These are phyloP conservation scores for Alternaria sp. DNA, from an alignment of 2,329 filamentous ascomycete species.

Conservation along the genomic window DNA sequence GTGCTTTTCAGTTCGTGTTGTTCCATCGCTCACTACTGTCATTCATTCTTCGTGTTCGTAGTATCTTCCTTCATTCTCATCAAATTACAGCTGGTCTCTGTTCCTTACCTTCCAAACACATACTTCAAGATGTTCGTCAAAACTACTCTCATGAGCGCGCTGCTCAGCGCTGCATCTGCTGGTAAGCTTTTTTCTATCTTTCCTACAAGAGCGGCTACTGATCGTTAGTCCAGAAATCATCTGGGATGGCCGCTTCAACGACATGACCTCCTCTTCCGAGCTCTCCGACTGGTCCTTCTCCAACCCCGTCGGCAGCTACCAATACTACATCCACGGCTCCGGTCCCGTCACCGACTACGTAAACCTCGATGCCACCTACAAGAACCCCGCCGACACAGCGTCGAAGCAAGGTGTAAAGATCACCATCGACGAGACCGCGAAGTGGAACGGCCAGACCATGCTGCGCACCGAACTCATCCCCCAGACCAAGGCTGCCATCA, in stretches of 20 bases:
- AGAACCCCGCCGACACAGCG: constrained; percentile 70
- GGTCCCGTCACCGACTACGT: constrained; percentile 68
- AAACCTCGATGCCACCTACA: constrained; percentile 66
- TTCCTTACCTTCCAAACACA: constrained; percentile 24
- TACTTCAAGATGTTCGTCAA: constrained; percentile 44
- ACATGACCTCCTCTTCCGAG: constrained; percentile 63
- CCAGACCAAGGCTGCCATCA: constrained; percentile 72
- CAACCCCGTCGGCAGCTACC: constrained; percentile 73
- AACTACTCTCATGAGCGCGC: constrained; percentile 41
- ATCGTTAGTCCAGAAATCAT: constrained; percentile 56
- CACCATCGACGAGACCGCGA: constrained; percentile 70
- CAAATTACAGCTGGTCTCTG: constrained; percentile 35
- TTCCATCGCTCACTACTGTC: constrained; percentile 26
- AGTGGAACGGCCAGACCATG: constrained; percentile 77
- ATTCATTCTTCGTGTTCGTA: constrained; percentile 29
- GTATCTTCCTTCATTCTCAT: constrained; percentile 19
- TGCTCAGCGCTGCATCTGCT: constrained; percentile 45
- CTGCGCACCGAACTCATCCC: constrained; percentile 78
- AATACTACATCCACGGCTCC: constrained; percentile 79
- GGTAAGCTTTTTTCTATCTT: constrained; percentile 21
- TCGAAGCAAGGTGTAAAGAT: constrained; percentile 73
- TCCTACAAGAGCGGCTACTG: background rate
- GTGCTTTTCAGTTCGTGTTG: constrained; percentile 8
- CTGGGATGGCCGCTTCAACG: constrained; percentile 74
- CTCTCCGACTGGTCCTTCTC: constrained; percentile 71